These are phyloP conservation scores for Colletotrichum shisoi DNA, from an alignment of 2,329 filamentous ascomycete genomes.

Conservation along the genomic window DNA sequence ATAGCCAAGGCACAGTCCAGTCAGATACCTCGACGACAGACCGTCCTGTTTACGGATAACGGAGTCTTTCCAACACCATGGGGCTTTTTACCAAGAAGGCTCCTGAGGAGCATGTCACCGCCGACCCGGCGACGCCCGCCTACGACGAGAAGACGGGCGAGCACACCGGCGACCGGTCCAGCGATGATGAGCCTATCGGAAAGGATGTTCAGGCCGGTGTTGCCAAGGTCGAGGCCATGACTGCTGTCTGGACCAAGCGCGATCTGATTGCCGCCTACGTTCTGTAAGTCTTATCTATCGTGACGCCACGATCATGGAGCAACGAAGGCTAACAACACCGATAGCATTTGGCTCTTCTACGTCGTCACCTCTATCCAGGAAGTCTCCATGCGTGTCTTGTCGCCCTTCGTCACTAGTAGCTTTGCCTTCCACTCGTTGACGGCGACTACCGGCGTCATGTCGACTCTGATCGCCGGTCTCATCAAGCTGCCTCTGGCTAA, in stretches of 20 bases:
- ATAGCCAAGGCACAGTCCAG: background rate
- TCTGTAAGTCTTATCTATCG: conserved; percentile 48
- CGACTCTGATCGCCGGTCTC: conserved; percentile 65
- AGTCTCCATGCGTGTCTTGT: conserved; percentile 52
- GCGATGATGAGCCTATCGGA: conserved; percentile 48
- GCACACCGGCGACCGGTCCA: conserved; percentile 34
- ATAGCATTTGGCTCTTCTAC: conserved; percentile 53
- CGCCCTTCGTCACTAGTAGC: conserved; percentile 58
- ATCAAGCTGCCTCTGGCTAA: conserved; percentile 72
- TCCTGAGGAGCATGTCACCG: conserved; percentile 26
- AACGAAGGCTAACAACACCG: background rate
- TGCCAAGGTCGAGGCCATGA: conserved; percentile 58
- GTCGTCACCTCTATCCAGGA: conserved; percentile 52
- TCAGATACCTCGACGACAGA: background rate
- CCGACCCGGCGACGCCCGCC: conserved; percentile 12
- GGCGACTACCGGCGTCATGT: conserved; percentile 62
- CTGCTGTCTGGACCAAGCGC: conserved; percentile 54
- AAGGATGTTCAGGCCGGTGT: conserved; percentile 55
- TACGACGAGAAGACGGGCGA: conserved; percentile 30
- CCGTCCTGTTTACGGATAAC: background rate
- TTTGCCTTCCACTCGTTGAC: conserved; percentile 64
- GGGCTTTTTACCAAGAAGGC: conserved; percentile 31
- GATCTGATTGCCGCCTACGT: conserved; percentile 55
- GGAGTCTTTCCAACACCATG: conserved; percentile 9
- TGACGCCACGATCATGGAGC: background rate